Evolutionary conservation across 495 filamentous ascomycete species (phyloP), one percentile per base, ranked within the genome.

Genomic region (Penicillium maclennaniae): DNA sequence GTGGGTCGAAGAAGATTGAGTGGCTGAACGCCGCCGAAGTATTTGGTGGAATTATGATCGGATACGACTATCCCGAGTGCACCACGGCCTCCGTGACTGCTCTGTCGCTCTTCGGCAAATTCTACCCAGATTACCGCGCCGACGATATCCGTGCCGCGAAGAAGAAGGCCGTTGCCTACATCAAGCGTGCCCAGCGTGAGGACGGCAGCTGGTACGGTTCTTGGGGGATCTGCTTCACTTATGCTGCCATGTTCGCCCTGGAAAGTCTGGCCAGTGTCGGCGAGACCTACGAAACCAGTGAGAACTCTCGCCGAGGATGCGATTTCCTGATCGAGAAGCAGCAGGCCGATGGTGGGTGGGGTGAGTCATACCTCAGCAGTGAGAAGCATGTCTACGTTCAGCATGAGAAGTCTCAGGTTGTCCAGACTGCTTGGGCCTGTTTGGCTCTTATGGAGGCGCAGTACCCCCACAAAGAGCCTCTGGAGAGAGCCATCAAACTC

Each of bases 211-310:
- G 93, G 93, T 97, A 97, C 62, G 93, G 95, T 16, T 88, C 83
- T 60, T 98, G 93, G 93, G 95, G 90, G 38, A 92, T 98, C 67
- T 97, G 95, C 69, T 97, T 92, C 70, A 96, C 90, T 3, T 97
- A 98, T 65, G 93, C 93, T 1, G 84, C 83, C 37, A 90, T 97
- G 90, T 98, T 98, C 68, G 93, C 93, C 0, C 74, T 96, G 2
- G 91, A 97, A 63, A 87, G 88, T 54, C 73, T 98, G 37, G 81
- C 83, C 23, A 88, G 86, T 52, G 83, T 88, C 16, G 91, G 91
- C 4, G 90, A 96, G 71, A 87, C 74, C 0, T 95, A 92, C 56
- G 73, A 75, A 43, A 95, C 85, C 51, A 91, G 87, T 59, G 71
- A 76, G 2, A 69, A 82, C 49, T 79, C 90, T 28, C 82, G 83